Evolutionary conservation across 2,329 filamentous ascomycete species (phyloP), one percentile per base, ranked within the genome.

Genomic region (Microcyclosporella mali): DNA sequence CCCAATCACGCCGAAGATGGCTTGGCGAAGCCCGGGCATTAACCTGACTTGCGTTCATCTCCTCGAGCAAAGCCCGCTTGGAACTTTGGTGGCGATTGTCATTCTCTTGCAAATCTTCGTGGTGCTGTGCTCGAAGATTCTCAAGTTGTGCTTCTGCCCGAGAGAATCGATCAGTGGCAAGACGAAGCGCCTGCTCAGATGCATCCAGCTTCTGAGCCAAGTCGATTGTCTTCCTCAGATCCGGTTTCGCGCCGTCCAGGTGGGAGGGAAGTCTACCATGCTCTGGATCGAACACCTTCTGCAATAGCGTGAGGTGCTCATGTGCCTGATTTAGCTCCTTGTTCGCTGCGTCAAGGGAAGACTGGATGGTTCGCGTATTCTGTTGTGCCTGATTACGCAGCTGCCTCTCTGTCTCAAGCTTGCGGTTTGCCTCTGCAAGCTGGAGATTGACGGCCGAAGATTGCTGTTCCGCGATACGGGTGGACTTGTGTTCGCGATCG

Each of bases 351-450:
- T 94, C 89, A 9, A 97, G 70, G 1, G 87, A 80, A 2, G 75
- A 68, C 58, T 95, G 89, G 41, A 94, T 73, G 10, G 88, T 84
- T 36, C 88, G 82, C 18, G 85, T 84, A 38, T 89, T 95, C 4
- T 83, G 75, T 62, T 97, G 89, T 9, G 88, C 86, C 62, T 95
- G 90, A 2, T 74, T 78, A 29, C 87, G 84, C 41, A 94, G 70
- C 57, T 95, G 89, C 37, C 85, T 78, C 65, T 97, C 90, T 1
- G 88, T 89, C 57, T 97, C 92, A 16, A 95, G 78, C 42, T 84
- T 92, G 25, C 89, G 81, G 58, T 95, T 94, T 11, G 82, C 82
- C 62, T 97, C 92, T 7, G 88, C 87, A 19, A 97, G 74, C 61
- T 97, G 88, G 16, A 85, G 79, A 6, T 82, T 86, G 46, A 84